Evolutionary conservation across 2,329 filamentous ascomycete genomes (phyloP).

Genomic region (Aspergillus sp.): DNA sequence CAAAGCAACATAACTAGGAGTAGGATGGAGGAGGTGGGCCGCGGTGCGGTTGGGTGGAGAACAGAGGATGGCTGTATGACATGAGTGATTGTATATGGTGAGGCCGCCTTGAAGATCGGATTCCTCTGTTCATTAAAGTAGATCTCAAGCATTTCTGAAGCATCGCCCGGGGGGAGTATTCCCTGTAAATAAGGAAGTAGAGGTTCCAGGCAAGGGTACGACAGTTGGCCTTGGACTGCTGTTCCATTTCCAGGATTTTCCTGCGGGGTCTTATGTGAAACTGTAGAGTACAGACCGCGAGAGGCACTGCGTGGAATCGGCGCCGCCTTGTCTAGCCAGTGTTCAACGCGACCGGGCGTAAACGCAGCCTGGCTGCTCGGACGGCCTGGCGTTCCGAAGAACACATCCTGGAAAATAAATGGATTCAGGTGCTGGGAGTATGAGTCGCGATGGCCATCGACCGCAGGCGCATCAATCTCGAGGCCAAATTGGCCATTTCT

Average conservation of each 20-base stretch:
- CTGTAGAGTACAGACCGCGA: slow-evolving; percentile 1
- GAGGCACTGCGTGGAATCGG: not conserved
- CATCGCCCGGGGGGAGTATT: slow-evolving; percentile 1
- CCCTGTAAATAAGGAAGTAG: slow-evolving; percentile 2
- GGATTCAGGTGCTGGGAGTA: not conserved
- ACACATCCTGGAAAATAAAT: not conserved
- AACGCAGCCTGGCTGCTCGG: not conserved
- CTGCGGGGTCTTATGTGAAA: not conserved
- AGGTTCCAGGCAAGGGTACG: slow-evolving; percentile 4
- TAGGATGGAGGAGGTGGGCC: slow-evolving; percentile 6
- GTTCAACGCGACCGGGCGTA: slow-evolving; percentile 6
- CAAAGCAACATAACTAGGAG: slow-evolving; percentile 11
- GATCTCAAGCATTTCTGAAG: slow-evolving; percentile 11
- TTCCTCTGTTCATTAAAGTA: slow-evolving; percentile 12
- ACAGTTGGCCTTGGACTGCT: not conserved
- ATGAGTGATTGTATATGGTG: slow-evolving; percentile 6
- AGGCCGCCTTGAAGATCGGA: slow-evolving; percentile 10
- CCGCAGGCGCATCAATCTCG: not conserved
- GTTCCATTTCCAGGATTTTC: not conserved
- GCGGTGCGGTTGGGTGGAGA: slow-evolving; percentile 6
- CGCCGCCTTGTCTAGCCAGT: slow-evolving; percentile 4
- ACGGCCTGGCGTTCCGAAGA: not conserved
- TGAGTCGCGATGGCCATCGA: not conserved
- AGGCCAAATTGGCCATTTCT: not conserved
- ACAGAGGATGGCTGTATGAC: slow-evolving; percentile 6